Base-by-base conservation (phyloP, 2,329 filamentous ascomycete species). In the Sporothrix inflata region DNA sequence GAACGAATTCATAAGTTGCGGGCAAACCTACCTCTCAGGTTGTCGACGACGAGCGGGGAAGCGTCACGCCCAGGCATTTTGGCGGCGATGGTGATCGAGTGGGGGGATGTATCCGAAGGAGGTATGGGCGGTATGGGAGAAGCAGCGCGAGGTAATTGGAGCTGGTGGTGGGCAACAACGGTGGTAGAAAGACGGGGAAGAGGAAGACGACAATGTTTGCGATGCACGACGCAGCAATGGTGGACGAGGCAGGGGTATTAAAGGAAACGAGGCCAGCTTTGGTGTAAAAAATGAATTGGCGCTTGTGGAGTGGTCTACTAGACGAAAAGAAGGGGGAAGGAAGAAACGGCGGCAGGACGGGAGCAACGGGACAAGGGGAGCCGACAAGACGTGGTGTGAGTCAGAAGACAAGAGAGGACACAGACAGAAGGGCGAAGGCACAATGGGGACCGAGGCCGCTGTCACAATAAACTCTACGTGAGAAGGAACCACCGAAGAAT, bases 31-130 rank as follows among this genome's bases (percentile, higher is more conserved):
- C 80, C 77, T 79, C 80, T 77, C 74, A 79, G 78, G 74, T 86
- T 84, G 78, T 86, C 85, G 68, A 84, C 82, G 73, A 80, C 80
- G 73, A 83, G 79, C 70, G 82, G 80, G 71, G 78, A 77, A 77
- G 82, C 81, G 67, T 83, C 80, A 74, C 81, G 76, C 76, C 80
- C 81, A 73, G 83, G 80, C 83, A 85, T 84, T 63, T 69, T 81
- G 69, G 72, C 73, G 42, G 69, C 57, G 21, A 42, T 53, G 49
- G 42, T 34, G 24, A 66, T 14, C 24, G 69, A 55, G 16, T 55
- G 60, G 27, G 49, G 49, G 61, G 51, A 60, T 71, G 61, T 71
- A 27, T 38, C 47, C 61, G 24, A 72, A 51, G 27, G 11, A 14
- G 24, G 16, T 12, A 21, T 40, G 5, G n/a, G 27, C 9, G 27